Evolutionary conservation across 495 filamentous ascomycete genomes (phyloP), one percentile per base, ranked within the genome.

Genomic region (Talaromyces nanjingensis): DNA sequence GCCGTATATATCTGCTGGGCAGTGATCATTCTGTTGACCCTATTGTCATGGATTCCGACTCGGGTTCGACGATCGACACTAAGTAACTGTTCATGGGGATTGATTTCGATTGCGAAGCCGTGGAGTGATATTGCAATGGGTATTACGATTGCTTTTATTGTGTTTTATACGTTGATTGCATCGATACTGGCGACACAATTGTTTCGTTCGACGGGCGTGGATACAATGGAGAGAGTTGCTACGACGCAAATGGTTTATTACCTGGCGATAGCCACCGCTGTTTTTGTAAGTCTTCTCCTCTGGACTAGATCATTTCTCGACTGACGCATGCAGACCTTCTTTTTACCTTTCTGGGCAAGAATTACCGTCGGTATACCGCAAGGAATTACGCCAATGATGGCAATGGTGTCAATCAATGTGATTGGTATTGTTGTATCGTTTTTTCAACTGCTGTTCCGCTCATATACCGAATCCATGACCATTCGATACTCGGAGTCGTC

Each of bases 241-340:
- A 73, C 75, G 14, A 75, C 69, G 14, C 65, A 74, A 57, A 71
- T 74, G 66, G 72, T 75, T 0, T 77, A 76, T 60, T 76, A 77
- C 63, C 65, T 74, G 14, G 65, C 67, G 3, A 58, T 74, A 54
- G 69, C 66, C 14, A 64, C 72, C 20, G 59, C 70, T 5, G 65
- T 72, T 20, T 64, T 75, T 56, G 74, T 77, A 64, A 66, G 74
- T 66, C 34, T 37, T 37, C 18, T 18, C n/a, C 9, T 29, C 6
- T 55, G 39, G 33, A 20, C 12, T 25, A 4, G 9, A 47, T 3
- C 1, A 53, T 8, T 6, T 9, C 6, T 24, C 11, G 4, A 54
- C 53, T 56, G 9, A 56, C 9, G 6, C 29, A n/a, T 2, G 18
- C 22, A 77, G 74, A 64, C 62, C 0, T 69, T 76, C 25, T 64